Evolutionary conservation across 75 land plant species (phyloP).

Genomic region (Selaginella tamariscina): DNA sequence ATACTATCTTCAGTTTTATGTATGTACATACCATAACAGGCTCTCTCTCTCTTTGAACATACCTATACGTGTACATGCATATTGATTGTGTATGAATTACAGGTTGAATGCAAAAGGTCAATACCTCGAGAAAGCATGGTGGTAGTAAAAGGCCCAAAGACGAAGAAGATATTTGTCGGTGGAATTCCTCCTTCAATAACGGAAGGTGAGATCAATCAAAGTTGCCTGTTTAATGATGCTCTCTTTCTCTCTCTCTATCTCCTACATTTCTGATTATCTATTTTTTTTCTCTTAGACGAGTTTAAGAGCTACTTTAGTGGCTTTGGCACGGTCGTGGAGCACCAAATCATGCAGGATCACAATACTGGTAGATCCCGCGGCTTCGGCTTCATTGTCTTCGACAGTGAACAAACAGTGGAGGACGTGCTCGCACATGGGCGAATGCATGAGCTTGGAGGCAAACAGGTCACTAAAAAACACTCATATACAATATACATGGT

Average conservation of each 20-base stretch:
- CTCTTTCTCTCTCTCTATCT: background rate
- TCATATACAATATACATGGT: too few species aligned
- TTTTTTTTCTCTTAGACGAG: conserved; percentile 38
- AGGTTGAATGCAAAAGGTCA: conserved; percentile 81
- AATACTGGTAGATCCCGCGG: conserved; percentile 88
- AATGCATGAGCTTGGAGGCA: conserved; percentile 71
- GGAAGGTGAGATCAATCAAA: conserved; percentile 40
- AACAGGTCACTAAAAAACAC: conserved; percentile 65
- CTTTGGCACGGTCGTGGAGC: conserved; percentile 56
- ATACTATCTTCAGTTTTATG: too few species aligned
- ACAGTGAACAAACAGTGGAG: conserved; percentile 61
- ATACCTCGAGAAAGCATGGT: conserved; percentile 50
- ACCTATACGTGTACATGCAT: too few species aligned
- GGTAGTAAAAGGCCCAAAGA: conserved; percentile 55
- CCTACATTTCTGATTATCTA: background rate
- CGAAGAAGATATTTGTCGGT: conserved; percentile 73
- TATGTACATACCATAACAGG: too few species aligned
- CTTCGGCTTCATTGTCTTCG: conserved; percentile 84
- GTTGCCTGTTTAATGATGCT: background rate
- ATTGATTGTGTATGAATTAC: too few species aligned
- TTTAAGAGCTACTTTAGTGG: conserved; percentile 52
- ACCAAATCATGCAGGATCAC: conserved; percentile 71
- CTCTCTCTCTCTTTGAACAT: too few species aligned
- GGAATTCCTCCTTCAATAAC: conserved; percentile 61
- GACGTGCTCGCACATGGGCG: conserved; percentile 57